Evolutionary conservation across 2,329 filamentous ascomycete species (phyloP), one percentile per base, ranked within the genome.

Genomic region (Volutella citrinella): DNA sequence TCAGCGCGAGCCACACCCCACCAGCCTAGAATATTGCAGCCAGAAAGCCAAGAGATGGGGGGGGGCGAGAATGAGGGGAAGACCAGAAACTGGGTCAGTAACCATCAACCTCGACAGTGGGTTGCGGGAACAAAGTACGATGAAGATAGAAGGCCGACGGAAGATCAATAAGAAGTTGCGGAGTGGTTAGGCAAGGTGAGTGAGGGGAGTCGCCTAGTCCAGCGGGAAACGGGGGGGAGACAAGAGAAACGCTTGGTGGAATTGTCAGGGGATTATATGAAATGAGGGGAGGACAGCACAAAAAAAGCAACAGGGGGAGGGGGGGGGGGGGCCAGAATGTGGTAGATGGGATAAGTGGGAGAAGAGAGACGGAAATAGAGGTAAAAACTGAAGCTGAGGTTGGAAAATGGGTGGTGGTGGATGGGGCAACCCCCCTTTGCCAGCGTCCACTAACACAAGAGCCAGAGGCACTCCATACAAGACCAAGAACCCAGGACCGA

Each of bases 401-500:
- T n/a, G n/a, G 16, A 21, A 20, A 19, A 20, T 14, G 24, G 23
- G 24, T 23, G 26, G 21, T 34, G 30, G 24, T 24, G 26, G 27
- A 28, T 29, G 22, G 27, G 33, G 21, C 22, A 24, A 21, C 35
- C 16, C 30, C 25, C 33, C 29, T 29, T 38, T 20, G 20, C 28
- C 19, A 27, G 26, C 29, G 24, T 32, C 30, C 30, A 30, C 34
- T 25, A 32, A 26, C 24, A 21, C 12, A 11, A 10, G 20, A 14
- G 26, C 40, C 33, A 28, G 31, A 38, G n/a, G n/a, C n/a, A n/a
- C n/a, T n/a, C n/a, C n/a, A 19, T 23, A 32, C 24, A 37, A 29
- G 30, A 23, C 34, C 39, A 43, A 38, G 42, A 49, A 51, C 50
- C 50, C 50, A 53, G 46, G 46, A 53, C 49, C 20, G 8, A 12